Evolutionary conservation across 2,329 filamentous ascomycete species (phyloP).

Genomic region (Botryosphaeria agaves): DNA sequence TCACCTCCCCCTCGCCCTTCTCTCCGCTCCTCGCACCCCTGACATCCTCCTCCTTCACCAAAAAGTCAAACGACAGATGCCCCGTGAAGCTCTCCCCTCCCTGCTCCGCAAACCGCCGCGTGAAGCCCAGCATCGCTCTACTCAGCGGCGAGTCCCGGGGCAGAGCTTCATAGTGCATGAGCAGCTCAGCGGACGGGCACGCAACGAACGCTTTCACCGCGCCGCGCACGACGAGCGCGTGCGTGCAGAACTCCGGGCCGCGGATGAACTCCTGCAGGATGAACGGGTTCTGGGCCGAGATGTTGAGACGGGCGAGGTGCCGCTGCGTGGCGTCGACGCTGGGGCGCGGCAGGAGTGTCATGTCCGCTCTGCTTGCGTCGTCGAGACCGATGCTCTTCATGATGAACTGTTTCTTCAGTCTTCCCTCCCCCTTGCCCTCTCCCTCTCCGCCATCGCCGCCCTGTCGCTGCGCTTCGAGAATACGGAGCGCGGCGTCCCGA

Average conservation of each 20-base stretch:
- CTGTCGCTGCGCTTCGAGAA: too few relatives aligned
- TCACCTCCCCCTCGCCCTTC: constrained; percentile 13
- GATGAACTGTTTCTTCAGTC: constrained; percentile 36
- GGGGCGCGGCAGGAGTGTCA: constrained; percentile 45
- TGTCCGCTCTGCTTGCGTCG: constrained; percentile 39
- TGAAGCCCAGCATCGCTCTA: constrained; percentile 47
- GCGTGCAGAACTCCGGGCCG: constrained; percentile 52
- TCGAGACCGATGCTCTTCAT: constrained; percentile 50
- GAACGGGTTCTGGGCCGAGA: constrained; percentile 40
- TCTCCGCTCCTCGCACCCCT: constrained; percentile 5
- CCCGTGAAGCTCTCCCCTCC: constrained; percentile 41
- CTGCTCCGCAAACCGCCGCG: constrained; percentile 35
- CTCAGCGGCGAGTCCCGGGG: constrained; percentile 35
- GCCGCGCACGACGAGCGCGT: constrained; percentile 49
- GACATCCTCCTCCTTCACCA: constrained; percentile 36
- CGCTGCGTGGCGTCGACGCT: constrained; percentile 34
- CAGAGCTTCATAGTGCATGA: constrained; percentile 50
- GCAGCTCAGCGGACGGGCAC: constrained; percentile 42
- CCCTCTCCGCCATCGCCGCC: too few relatives aligned
- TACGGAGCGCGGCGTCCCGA: constrained; percentile 31
- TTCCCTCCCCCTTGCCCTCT: constrained; percentile 6
- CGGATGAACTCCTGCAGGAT: constrained; percentile 53
- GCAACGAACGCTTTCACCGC: constrained; percentile 48
- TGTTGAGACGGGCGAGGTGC: constrained; percentile 36
- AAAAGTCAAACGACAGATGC: constrained; percentile 55